Conservation (phyloP, 345 rosid genomes). For the Clausena lansium region DNA sequence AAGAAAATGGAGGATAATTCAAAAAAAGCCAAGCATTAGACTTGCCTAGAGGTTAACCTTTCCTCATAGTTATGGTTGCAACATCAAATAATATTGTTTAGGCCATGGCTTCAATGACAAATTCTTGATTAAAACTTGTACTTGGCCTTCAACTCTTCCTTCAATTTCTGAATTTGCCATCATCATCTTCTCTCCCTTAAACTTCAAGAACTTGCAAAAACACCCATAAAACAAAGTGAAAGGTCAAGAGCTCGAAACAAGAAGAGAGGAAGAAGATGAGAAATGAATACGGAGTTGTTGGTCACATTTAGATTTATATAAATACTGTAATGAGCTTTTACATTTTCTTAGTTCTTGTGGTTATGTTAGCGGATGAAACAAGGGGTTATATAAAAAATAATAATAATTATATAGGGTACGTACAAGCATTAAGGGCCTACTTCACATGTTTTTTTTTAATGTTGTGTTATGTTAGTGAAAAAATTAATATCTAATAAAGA, state of each 20-base stretch:
- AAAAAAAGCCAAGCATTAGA: constrained; percentile 58
- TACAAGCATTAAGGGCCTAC: constrained; percentile 20
- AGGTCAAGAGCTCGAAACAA: not conserved
- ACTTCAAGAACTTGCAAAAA: not conserved
- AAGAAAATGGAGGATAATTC: constrained; percentile 6
- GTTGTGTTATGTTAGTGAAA: not conserved
- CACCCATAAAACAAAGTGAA: not conserved
- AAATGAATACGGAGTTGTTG: not conserved
- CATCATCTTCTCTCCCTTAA: not conserved
- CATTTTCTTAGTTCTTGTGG: constrained; percentile 13
- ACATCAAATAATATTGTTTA: not conserved
- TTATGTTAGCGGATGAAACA: constrained; percentile 26
- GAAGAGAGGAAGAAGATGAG: not conserved
- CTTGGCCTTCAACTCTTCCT: constrained; percentile 14
- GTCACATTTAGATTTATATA: not conserved
- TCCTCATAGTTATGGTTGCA: constrained; percentile 17
- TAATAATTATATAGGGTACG: constrained; percentile 5
- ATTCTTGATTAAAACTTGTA: not conserved
- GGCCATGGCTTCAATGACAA: constrained; percentile 24
- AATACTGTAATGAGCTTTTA: not conserved
- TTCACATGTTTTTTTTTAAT: constrained; percentile 2
- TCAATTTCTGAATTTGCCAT: constrained; percentile 10
- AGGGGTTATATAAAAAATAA: not conserved
- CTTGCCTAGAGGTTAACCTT: constrained; percentile 56
- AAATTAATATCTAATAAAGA: not conserved